Evolutionary conservation across 2,329 filamentous ascomycete species (phyloP).

Genomic region (Aspergillus ochraceus): DNA sequence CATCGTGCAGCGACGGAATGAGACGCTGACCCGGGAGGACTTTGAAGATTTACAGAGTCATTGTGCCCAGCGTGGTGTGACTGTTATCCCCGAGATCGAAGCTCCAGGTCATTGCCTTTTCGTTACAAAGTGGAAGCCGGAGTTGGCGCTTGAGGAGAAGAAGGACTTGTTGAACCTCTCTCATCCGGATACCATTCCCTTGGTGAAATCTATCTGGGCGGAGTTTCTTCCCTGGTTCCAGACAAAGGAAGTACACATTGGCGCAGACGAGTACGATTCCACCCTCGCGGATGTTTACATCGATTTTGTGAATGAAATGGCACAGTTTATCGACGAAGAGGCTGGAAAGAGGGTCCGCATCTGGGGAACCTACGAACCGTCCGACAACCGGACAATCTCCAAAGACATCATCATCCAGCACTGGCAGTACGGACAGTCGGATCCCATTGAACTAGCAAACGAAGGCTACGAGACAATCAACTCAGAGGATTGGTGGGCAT

Average conservation of each 20-base stretch:
- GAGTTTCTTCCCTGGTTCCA: conserved; percentile 59
- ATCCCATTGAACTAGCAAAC: conserved; percentile 48
- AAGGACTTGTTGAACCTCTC: conserved; percentile 57
- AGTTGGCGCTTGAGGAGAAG: conserved; percentile 52
- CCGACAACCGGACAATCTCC: conserved; percentile 40
- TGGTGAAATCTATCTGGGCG: conserved; percentile 56
- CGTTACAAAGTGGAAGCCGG: conserved; percentile 60
- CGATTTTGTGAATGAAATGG: conserved; percentile 55
- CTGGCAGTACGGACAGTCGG: conserved; percentile 57
- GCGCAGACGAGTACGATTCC: conserved; percentile 56
- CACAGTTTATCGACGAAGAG: conserved; percentile 44
- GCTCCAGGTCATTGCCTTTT: conserved; percentile 58
- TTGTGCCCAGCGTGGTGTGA: conserved; percentile 58
- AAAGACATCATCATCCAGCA: conserved; percentile 55
- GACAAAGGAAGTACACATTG: conserved; percentile 56
- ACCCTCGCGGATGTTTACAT: conserved; percentile 52
- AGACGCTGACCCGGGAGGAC: conserved; percentile 54
- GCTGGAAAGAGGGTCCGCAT: conserved; percentile 52
- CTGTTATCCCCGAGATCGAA: conserved; percentile 61
- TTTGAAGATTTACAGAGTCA: conserved; percentile 55
- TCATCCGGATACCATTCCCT: conserved; percentile 55
- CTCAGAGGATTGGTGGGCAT: conserved; percentile 56
- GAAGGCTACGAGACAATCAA: conserved; percentile 55
- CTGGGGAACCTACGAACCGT: conserved; percentile 58
- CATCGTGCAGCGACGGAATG: conserved; percentile 53